Evolutionary conservation across 495 filamentous ascomycete genomes (phyloP), one percentile per base, ranked within the genome.

Genomic region (Elasticomyces elasticus): DNA sequence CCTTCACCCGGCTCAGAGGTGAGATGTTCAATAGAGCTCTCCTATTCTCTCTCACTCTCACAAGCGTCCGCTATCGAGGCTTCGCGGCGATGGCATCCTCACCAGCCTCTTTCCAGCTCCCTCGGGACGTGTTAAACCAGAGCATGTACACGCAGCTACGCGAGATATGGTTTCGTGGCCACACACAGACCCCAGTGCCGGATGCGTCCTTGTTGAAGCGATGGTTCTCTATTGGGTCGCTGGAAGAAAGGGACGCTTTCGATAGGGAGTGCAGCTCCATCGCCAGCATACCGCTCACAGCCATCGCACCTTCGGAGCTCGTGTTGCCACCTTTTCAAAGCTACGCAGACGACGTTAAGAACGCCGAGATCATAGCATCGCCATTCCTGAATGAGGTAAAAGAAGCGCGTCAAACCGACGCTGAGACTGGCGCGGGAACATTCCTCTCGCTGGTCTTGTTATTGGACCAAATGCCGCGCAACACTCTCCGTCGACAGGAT

Each of bases 391-490:
- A 31, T 2, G 59, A 67, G 28, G 58, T 71, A n/a, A 38, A 53
- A 10, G 1, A 50, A 13, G 46, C 46, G 6, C 33, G 20, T 12
- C n/a, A 50, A 2, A 38, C 60, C 19, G 47, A 43, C 27, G 50
- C 53, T 19, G 43, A 43, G 15, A 40, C 56, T 43, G 51, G n/a
- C 5, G 46, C 58, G 12, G 52, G 63, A 15, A 69, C 64, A 1
- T 63, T 72, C 5, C 64, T 76, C 31, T 64, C 65, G 17, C 49
- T 77, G 11, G 17, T 74, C 9, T 17, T 77, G 24, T 66, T 77
- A 25, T 66, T 77, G 1, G 74, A 77, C 49, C 74, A 77, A 56
- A 63, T 75, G 41, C 62, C 74, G 1, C 71, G 74, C 17, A 77
- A 76, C 53, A 62, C 73, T 24, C 72, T 68, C 54, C 74, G 74